Evolutionary conservation across 1,284 basidiomycete genomes (phyloP).

Genomic region (Rhodotorula sp.): DNA sequence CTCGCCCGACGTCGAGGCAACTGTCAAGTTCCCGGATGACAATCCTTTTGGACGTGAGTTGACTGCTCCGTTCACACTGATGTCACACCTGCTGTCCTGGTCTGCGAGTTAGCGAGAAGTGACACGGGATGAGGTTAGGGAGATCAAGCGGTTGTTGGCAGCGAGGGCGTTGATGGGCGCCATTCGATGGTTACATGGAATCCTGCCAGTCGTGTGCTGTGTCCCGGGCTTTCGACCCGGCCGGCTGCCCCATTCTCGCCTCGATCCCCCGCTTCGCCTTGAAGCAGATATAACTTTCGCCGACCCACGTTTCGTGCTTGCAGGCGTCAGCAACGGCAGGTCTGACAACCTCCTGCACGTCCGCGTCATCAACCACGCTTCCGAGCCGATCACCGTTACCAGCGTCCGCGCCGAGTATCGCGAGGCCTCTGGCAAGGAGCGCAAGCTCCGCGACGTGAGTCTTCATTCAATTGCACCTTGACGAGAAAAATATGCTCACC

Average conservation of each 20-base stretch:
- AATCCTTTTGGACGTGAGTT: too few species aligned
- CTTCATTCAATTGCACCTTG: not conserved
- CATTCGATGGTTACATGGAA: too few species aligned
- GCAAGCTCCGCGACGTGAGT: slow-evolving; percentile 34
- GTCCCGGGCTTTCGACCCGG: too few species aligned
- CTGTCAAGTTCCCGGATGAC: not conserved
- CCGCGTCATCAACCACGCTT: slow-evolving; percentile 36
- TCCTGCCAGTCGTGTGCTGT: too few species aligned
- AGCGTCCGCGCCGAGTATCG: slow-evolving; percentile 33
- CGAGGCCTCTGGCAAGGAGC: slow-evolving; percentile 36
- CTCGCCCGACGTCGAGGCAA: not conserved
- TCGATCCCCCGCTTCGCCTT: too few species aligned
- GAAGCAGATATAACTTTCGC: not conserved
- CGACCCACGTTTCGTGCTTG: not conserved
- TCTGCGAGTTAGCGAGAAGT: not conserved
- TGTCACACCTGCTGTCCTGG: not conserved
- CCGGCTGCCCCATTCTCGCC: too few species aligned
- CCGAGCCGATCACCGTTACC: slow-evolving; percentile 28
- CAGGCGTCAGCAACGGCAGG: slow-evolving; percentile 30
- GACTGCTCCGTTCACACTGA: too few species aligned
- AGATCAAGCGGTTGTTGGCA: too few species aligned
- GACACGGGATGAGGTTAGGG: too few species aligned
- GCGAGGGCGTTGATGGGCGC: too few species aligned
- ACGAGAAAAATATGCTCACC: accelerated
- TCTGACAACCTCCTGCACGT: slow-evolving; percentile 31